Conservation (phyloP, 2,329 filamentous ascomycete species). For the Fusarium newnesense region DNA sequence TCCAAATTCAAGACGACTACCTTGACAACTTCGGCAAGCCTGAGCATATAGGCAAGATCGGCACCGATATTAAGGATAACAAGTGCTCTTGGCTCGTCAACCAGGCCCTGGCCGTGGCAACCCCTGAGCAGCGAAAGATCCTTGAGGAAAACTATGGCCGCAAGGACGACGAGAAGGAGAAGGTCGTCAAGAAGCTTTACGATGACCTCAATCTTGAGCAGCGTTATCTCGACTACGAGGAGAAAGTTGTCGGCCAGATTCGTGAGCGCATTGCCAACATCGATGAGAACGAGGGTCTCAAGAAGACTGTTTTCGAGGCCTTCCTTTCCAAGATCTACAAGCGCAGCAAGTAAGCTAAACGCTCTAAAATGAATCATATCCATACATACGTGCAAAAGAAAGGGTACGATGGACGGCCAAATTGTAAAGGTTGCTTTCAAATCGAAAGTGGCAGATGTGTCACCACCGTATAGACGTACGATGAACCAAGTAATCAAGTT, state of each 20-base stretch:
- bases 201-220: slow-evolving; percentile 85
- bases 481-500: slow-evolving; percentile 17
- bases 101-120: slow-evolving; percentile 84
- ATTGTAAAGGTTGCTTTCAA: slow-evolving; percentile 16
- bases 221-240: slow-evolving; percentile 89
- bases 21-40: slow-evolving; percentile 97
- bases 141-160: slow-evolving; percentile 94
- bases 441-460: slow-evolving; percentile 10
- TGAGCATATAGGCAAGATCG: slow-evolving; percentile 95
- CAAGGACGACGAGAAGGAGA: slow-evolving; percentile 87
- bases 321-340: slow-evolving; percentile 99
- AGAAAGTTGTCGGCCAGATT: slow-evolving; percentile 84
- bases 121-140: slow-evolving; percentile 84
- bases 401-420: background rate
- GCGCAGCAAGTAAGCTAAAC: slow-evolving; percentile 80
- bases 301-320: slow-evolving; percentile 87
- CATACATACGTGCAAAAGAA: slow-evolving; percentile 8
- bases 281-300: slow-evolving; percentile 88
- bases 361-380: background rate
- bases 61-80: slow-evolving; percentile 99
- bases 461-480: slow-evolving; percentile 26
- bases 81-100: slow-evolving; percentile 99
- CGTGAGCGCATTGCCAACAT: slow-evolving; percentile 78
- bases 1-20: slow-evolving; percentile 99
- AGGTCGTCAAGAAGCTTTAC: slow-evolving; percentile 87